Evolutionary conservation across 2,329 filamentous ascomycete genomes (phyloP).

Genomic region (Penicillium paneum): DNA sequence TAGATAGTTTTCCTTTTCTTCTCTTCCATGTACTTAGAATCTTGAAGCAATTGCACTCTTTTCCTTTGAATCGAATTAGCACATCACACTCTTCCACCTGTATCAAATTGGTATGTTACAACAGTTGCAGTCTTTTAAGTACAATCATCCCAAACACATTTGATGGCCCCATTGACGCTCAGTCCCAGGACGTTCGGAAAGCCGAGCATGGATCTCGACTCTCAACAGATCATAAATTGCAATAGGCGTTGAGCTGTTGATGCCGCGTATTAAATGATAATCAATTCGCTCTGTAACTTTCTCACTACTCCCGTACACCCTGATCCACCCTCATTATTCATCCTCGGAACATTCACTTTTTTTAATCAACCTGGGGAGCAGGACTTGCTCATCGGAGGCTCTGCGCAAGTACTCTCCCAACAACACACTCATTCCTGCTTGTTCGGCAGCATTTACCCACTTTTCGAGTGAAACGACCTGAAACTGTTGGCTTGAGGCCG

Average conservation of each 20-base stretch:
- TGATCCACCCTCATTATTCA: neutral
- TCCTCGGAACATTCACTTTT: neutral
- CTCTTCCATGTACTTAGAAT: too few species aligned
- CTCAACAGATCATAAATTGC: too few species aligned
- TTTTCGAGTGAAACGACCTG: conserved; percentile 12
- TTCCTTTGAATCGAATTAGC: too few species aligned
- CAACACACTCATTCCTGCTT: conserved; percentile 20
- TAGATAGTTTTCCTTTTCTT: too few species aligned
- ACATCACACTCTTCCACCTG: too few species aligned
- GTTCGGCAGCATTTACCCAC: conserved; percentile 20
- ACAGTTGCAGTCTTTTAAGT: too few species aligned
- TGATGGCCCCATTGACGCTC: too few species aligned
- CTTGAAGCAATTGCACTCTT: too few species aligned
- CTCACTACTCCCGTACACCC: neutral
- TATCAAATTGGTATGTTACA: too few species aligned
- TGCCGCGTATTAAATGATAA: neutral
- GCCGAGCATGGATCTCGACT: too few species aligned
- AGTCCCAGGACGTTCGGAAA: too few species aligned
- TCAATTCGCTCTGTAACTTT: neutral
- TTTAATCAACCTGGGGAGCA: conserved; percentile 19
- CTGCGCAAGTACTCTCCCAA: conserved; percentile 19
- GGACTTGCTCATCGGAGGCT: conserved; percentile 12
- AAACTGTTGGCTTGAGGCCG: conserved; percentile 7
- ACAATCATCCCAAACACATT: too few species aligned
- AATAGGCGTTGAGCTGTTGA: neutral